Conservation (phyloP, 2,329 filamentous ascomycete species). For the Aspergillus flavus region DNA sequence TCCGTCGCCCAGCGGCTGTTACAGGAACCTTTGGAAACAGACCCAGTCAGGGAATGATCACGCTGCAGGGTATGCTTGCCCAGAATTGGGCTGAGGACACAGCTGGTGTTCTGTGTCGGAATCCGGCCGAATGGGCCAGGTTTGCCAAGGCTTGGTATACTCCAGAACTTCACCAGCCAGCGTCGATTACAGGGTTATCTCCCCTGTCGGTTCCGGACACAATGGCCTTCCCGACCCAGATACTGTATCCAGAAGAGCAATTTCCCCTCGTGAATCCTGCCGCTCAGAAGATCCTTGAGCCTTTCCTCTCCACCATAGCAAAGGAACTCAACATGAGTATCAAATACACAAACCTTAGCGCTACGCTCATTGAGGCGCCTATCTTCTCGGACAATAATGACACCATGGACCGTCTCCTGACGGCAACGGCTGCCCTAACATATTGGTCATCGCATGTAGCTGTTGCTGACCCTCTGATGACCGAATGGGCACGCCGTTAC, state of each 20-base stretch:
- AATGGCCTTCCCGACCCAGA: constrained; percentile 16
- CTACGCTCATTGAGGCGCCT: constrained; percentile 7
- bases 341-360: constrained; percentile 24
- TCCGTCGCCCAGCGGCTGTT: constrained; percentile 49
- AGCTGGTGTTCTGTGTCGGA: constrained; percentile 44
- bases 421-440: neutral
- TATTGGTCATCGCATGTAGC: constrained; percentile 13
- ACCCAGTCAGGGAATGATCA: constrained; percentile 46
- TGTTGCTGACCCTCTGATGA: constrained; percentile 9
- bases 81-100: constrained; percentile 47
- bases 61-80: constrained; percentile 47
- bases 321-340: constrained; percentile 29
- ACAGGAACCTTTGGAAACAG: constrained; percentile 52
- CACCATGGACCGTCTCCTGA: constrained; percentile 9
- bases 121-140: constrained; percentile 18
- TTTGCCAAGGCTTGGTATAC: constrained; percentile 18
- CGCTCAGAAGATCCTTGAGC: constrained; percentile 18
- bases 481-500: constrained; percentile 6
- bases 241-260: constrained; percentile 23
- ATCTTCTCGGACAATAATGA: constrained; percentile 6
- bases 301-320: constrained; percentile 13
- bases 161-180: constrained; percentile 9
- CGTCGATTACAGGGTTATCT: constrained; percentile 8
- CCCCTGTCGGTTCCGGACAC: constrained; percentile 4
- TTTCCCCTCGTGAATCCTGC: constrained; percentile 23